Base-by-base conservation (phyloP, 2,329 filamentous ascomycete species). In the Lasiodiplodia theobromae region DNA sequence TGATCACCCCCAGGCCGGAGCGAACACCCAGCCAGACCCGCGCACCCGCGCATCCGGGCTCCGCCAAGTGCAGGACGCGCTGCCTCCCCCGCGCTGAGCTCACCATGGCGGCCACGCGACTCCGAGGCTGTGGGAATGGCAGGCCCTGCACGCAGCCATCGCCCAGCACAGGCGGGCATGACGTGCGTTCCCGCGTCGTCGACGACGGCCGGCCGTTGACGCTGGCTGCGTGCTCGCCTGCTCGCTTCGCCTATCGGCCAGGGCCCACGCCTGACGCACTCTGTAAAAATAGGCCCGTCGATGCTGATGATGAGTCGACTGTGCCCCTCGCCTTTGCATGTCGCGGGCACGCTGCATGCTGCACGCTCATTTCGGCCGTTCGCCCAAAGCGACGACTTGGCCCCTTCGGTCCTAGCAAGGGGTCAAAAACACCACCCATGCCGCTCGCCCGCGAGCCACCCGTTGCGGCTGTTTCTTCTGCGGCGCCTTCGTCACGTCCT, bases 71-170 rank as follows among this genome's bases (percentile, higher is more conserved):
- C 37, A 47, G 37, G 40, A 65, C 28, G 47, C 51, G 63, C 63
- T 66, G 63, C 51, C 62, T 67, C 38, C 64, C 64, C 64, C 64
- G 64, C 64, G 64, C 64, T 67, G 62, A 54, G 62, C 58, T 47
- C 60, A 52, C 62, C 52, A 53, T 67, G 64, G 66, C 66, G 28
- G 66, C 65, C 65, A 67, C 64, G 65, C 65, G 65, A 67, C 65
- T 37, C 54, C 54, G 53, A 21, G 44, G 53, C 65, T 16, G 40
- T 60, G 65, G 65, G 40, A 47, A 57, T 58, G 53, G 16, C 54
- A 58, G 65, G 65, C 53, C 65, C 40, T 63, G 47, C 60, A 47
- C 60, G 60, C 51, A 64, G 60, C 60, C 60, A 64, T 64, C 62
- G 62, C 62, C 47, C 62, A 65, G 44, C 60, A 52, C 44, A 37